Evolutionary conservation across 345 rosid species (phyloP).

Genomic region (Aethionema arabicum): DNA sequence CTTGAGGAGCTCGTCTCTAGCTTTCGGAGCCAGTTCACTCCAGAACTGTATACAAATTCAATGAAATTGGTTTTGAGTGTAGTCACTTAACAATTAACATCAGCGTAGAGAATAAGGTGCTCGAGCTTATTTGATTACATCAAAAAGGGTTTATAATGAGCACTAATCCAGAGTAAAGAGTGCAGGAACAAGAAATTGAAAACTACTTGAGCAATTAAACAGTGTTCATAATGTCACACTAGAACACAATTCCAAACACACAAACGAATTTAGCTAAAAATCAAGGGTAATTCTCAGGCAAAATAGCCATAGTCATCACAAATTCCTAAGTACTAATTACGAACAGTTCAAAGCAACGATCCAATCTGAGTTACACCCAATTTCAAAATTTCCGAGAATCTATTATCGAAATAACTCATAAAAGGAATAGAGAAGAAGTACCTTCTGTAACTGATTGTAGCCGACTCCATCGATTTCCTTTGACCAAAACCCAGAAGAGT

Average conservation of each 20-base stretch:
- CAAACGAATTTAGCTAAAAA: neutral
- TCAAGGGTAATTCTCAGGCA: constrained; percentile 13
- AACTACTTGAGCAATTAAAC: neutral
- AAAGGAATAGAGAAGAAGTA: constrained; percentile 24
- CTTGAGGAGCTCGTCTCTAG: constrained; percentile 69
- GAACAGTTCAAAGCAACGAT: constrained; percentile 33
- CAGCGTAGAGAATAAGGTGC: neutral
- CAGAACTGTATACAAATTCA: constrained; percentile 61
- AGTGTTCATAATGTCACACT: neutral
- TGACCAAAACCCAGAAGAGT: constrained; percentile 72
- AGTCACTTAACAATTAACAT: neutral
- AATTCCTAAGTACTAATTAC: constrained; percentile 3
- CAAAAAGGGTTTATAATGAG: neutral
- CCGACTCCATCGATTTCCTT: constrained; percentile 62
- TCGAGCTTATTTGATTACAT: too few relatives aligned
- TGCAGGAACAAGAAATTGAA: neutral
- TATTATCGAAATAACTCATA: neutral
- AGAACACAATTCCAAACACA: neutral
- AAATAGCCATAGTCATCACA: constrained; percentile 20
- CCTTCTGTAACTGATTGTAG: constrained; percentile 85
- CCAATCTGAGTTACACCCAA: constrained; percentile 38
- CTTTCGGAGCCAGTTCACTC: constrained; percentile 64
- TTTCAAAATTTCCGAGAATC: constrained; percentile 9
- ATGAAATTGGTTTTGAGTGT: constrained; percentile 10
- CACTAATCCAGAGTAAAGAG: neutral